Evolutionary conservation across 108 stramenopile species (phyloP).

Genomic region (Cyclotella atomus): DNA sequence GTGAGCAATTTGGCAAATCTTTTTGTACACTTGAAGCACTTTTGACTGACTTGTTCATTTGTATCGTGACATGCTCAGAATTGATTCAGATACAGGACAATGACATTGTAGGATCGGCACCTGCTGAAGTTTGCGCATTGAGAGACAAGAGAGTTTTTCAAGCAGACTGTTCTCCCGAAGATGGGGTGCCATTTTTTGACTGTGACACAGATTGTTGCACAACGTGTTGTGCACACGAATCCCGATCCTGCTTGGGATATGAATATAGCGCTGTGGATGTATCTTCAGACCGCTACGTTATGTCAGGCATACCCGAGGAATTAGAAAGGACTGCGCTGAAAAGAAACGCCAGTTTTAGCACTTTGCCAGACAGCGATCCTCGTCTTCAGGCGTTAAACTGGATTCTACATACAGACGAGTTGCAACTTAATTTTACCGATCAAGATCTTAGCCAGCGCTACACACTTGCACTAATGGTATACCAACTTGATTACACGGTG

Average conservation of each 20-base stretch:
- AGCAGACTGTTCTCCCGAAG: neutral
- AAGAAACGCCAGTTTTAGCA: neutral
- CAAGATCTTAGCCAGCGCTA: constrained; percentile 56
- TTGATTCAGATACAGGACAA: neutral
- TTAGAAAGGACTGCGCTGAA: neutral
- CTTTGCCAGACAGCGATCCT: constrained; percentile 12
- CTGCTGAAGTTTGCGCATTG: neutral
- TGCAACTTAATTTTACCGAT: constrained; percentile 52
- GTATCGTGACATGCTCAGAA: no score
- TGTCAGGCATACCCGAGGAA: neutral
- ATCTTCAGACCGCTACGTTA: neutral
- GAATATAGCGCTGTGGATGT: no score
- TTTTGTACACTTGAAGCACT: no score
- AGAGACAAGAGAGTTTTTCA: neutral
- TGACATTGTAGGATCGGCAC: neutral
- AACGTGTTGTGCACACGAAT: neutral
- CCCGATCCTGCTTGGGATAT: neutral
- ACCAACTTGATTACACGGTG: neutral
- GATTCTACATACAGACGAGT: constrained; percentile 57
- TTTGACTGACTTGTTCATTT: no score
- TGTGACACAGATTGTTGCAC: neutral
- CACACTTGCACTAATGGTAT: constrained; percentile 47
- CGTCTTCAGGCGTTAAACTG: constrained; percentile 52
- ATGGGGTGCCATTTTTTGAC: neutral
- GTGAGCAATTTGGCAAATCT: no score